Evolutionary conservation across 768 basidiomycete genomes (phyloP), one percentile per base, ranked within the genome.

Genomic region (Naganishia onofrii): DNA sequence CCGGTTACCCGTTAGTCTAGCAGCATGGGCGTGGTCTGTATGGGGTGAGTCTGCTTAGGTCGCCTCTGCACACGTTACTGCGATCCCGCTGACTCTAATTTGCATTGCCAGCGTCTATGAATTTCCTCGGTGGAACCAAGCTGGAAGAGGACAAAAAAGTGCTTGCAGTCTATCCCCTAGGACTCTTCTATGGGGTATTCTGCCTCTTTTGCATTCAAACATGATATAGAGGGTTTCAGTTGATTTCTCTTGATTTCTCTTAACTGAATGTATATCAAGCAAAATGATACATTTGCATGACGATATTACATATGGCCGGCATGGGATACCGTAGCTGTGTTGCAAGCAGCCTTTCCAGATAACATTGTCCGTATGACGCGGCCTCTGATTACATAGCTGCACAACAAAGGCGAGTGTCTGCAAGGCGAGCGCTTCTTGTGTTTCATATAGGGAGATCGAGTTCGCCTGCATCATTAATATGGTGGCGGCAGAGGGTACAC

Each of bases 11-110:
- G 81, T 98, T 34, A 89, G 93, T 54, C 79, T 95, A 31, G 84
- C 88, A 23, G 90, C 92, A 15, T 95, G 93, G 90, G 93, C 85
- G 44, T 98, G 95, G 95, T 92, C 89, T 79, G 90, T 96, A 69
- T 98, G 93, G 93, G 95, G 94, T 97, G 77, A 70, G 86, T 80
- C 29, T n/a, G 21, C 54, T 51, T 23, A 58, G 8, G 34, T 58
- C 52, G 12, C 38, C 29, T 48, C 32, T 64, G 19, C 42, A 69
- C 55, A 51, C 15, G 26, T 54, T 34, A 29, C 44, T 29, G 64
- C 31, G 34, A 2, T 4, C 28, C 0, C 44, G 51, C 26, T 52
- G 42, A 42, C n/a, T 44, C 13, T 44, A 48, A 38, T 2, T 17
- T 3, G 2, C 32, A 6, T 21, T 38, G 36, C 17, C 21, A 96